phyloP scores from a whole-genome alignment of 176 grass and related monocot genomes.

The Raddia guianensis region DNA sequence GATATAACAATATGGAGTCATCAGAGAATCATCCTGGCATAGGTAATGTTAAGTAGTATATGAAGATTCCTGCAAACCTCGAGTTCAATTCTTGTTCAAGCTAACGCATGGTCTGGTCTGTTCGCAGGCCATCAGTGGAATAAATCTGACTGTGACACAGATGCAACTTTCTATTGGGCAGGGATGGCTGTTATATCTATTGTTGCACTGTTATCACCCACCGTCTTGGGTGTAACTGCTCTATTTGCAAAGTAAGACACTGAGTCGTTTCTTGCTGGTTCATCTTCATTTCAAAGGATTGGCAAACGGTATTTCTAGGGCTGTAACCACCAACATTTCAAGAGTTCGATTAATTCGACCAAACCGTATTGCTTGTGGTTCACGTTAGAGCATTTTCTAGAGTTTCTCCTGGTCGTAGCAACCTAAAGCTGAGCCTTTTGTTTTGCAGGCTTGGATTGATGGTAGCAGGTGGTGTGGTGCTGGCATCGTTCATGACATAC shows the following conservation, averaged over 20 bases:
- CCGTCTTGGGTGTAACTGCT: conserved; percentile 70
- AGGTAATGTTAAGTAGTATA: conserved; percentile 54
- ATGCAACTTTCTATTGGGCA: conserved; percentile 66
- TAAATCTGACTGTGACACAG: conserved; percentile 58
- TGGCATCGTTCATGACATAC: conserved; percentile 79
- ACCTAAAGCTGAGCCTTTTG: neutral
- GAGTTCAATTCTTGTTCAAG: neutral
- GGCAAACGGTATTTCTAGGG: neutral
- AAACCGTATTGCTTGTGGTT: conserved; percentile 3
- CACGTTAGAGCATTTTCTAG: conserved; percentile 1
- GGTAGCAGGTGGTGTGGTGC: conserved; percentile 57
- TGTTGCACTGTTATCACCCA: conserved; percentile 49
- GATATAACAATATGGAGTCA: conserved; percentile 39
- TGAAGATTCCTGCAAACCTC: conserved; percentile 17
- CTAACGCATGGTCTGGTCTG: neutral
- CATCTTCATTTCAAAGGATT: neutral
- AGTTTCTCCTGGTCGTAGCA: neutral
- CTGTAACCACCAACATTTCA: neutral
- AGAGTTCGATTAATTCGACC: neutral
- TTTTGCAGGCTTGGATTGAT: conserved; percentile 72
- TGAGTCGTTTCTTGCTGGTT: neutral
- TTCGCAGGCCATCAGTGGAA: conserved; percentile 67
- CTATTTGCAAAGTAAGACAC: conserved; percentile 82
- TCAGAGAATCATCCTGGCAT: conserved; percentile 63
- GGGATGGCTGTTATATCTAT: conserved; percentile 69